Evolutionary conservation across 352 stramenopile species (phyloP).

Genomic region (Globisporangium barbulae): DNA sequence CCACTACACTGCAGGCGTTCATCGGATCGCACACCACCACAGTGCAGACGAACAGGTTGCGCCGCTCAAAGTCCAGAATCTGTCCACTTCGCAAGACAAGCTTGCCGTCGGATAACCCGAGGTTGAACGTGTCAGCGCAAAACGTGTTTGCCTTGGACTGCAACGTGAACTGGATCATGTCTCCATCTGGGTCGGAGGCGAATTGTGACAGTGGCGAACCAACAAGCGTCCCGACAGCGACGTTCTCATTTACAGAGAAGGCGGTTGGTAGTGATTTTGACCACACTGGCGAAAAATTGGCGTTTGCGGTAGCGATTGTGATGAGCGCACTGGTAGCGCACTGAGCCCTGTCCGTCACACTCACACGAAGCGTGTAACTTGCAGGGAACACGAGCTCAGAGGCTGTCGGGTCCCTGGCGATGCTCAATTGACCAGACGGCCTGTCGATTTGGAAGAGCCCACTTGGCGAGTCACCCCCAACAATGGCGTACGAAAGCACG

Average conservation of each 20-base stretch:
- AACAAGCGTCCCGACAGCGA: conserved; percentile 23
- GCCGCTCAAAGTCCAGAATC: conserved; percentile 39
- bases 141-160: conserved; percentile 47
- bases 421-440: conserved; percentile 41
- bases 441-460: conserved; percentile 42
- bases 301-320: conserved; percentile 34
- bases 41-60: conserved; percentile 41
- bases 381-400: conserved; percentile 37
- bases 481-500: conserved; percentile 41
- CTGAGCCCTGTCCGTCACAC: conserved; percentile 36
- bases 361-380: conserved; percentile 28
- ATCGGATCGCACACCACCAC: conserved; percentile 45
- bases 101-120: conserved; percentile 24
- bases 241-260: conserved; percentile 46
- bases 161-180: conserved; percentile 41
- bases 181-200: conserved; percentile 37
- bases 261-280: conserved; percentile 18
- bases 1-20: conserved; percentile 41
- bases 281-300: conserved; percentile 55
- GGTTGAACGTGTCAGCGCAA: conserved; percentile 50
- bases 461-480: conserved; percentile 18
- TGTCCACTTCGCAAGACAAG: conserved; percentile 27
- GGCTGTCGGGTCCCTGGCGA: conserved; percentile 24
- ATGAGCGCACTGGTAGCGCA: conserved; percentile 26
- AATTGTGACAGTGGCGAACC: conserved; percentile 22